These are phyloP conservation scores for Coemansia sp. DNA, from an alignment of 192 early-diverging fungal species.

Conservation along the genomic window DNA sequence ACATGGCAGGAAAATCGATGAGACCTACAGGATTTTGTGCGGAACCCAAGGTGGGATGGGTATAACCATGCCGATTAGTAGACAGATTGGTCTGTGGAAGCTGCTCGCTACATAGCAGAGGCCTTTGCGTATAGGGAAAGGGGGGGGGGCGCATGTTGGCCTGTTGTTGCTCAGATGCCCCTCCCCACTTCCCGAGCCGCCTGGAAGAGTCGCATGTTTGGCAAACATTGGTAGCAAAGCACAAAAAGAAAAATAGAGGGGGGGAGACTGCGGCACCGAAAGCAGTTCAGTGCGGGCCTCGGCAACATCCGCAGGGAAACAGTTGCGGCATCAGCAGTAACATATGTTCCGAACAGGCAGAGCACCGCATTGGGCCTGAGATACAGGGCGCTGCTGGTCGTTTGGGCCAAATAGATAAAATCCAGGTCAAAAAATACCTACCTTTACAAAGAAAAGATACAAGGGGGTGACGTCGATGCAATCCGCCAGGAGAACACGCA, in stretches of 20 bases:
- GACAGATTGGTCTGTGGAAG: neutral
- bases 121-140: neutral
- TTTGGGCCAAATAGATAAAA: neutral
- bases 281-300: neutral
- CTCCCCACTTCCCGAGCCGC: neutral
- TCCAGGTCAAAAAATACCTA: neutral
- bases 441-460: neutral
- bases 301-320: neutral
- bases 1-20: slow-evolving; percentile 12
- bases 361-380: neutral
- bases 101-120: neutral
- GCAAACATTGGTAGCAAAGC: slow-evolving; percentile 7
- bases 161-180: slow-evolving; percentile 1
- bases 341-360: neutral
- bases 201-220: neutral
- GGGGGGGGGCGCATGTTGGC: neutral
- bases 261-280: slow-evolving; percentile 1
- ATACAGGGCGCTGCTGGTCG: neutral
- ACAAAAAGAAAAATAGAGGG: neutral
- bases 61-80: neutral
- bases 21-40: neutral
- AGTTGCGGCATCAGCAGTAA: neutral
- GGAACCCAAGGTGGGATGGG: neutral
- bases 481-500: neutral
- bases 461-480: neutral